Base-by-base conservation (phyloP, 2,329 filamentous ascomycete genomes). In the Neospermospora avenae region DNA sequence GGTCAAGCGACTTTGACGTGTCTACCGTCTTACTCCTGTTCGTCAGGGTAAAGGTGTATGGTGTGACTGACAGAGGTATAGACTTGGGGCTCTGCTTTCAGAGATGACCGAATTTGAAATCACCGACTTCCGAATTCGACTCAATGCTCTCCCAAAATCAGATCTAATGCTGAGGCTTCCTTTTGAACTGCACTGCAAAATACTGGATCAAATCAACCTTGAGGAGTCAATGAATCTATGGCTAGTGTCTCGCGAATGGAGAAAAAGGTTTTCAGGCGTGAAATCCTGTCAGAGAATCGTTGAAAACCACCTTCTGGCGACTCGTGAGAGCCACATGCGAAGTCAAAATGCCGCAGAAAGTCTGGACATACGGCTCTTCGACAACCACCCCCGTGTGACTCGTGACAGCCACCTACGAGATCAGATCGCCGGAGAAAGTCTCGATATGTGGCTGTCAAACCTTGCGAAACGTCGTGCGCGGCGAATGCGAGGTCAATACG, bases 241-340 rank as follows among this genome's bases (percentile, higher is more conserved):
- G 20, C 51, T 48, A n/a, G 68, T 72, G 22, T 68, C 59, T 34
- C 60, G 28, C 6, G 20, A 20, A 31, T 72, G 70, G 70, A 60
- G 62, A n/a, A 41, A 22, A 14, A 60, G 39, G 14, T 69, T 70
- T 42, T 61, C 60, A 3, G 60, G 57, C 25, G 52, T 49, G 10
- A 58, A 67, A 0, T 39, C 68, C 31, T 68, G 57, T 34, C n/a
- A 55, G 4, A 51, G 48, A 7, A 44, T 68, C 7, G 57, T 68
- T 5, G 56, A 65, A 35, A 53, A 24, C 28, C 58, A 69, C 34
- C 66, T 69, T 44, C 62, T 46, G 42, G n/a, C 14, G 25, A 24
- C 59, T 53, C 49, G 34, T 56, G 20, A 41, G 44, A 7, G 11
- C 7, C 35, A 39, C 20, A 18, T 45, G 24, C 16, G 39, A 11